Evolutionary conservation across 495 filamentous ascomycete genomes (phyloP), one percentile per base, ranked within the genome.

Genomic region (Neurospora tetrasperma): DNA sequence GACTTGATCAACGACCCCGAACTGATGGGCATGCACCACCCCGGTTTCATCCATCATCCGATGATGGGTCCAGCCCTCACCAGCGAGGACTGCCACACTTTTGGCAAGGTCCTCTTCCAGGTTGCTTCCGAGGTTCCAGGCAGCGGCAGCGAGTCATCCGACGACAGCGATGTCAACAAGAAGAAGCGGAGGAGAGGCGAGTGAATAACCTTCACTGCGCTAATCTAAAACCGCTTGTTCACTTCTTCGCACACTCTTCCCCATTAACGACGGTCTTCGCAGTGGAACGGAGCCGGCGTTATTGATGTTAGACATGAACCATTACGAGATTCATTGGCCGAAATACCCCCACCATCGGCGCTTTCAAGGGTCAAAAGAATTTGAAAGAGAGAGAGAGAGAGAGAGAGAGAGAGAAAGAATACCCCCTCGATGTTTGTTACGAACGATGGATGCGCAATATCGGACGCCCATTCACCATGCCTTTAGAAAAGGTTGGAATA

Each of bases 101-200:
- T 92, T n/a, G 90, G 92, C 69, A 86, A 86, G 72, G 89, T 91
- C 16, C 89, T 96, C 46, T 96, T 93, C 83, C 89, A 93, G 78
- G 88, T 92, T 41, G 90, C 92, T 40, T 86, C 89, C 73, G 89
- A 90, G 73, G 85, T 89, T 59, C 87, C 89, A 43, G 90, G 89
- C 38, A 90, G 89, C 75, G 77, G 75, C 8, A 85, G 83, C 74
- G 88, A 88, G 20, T 86, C 86, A 5, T 85, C 86, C 38, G 85
- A 89, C 71, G 87, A 86, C 23, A 84, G 81, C 79, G 84, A 86
- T 62, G 81, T 81, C 72, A 80, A 84, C 76, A 83, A 83, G 77
- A 93, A 92, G 88, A 94, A 94, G 89, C 88, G 92, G 82, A 94
- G 93, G 89, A 88, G 92, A 75, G 79, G 81, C 62, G 85, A 86